These are phyloP conservation scores for Aspergillus floridensis DNA, from an alignment of 2,329 filamentous ascomycete species.

Conservation along the genomic window DNA sequence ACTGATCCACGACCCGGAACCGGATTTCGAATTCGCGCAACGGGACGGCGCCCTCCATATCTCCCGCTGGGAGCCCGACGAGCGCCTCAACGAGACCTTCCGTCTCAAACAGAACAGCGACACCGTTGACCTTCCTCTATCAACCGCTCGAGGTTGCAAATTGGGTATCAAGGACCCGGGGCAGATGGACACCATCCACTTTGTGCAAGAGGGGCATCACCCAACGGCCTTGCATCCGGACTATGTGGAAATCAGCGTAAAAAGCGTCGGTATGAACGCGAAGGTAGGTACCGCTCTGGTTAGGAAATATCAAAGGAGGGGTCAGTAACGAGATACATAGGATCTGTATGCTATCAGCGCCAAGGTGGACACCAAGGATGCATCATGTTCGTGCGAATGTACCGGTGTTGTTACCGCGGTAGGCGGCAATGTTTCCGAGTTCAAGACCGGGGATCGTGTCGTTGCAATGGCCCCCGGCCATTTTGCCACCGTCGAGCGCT, in stretches of 20 bases:
- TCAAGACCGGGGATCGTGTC: background rate
- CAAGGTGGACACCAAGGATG: background rate
- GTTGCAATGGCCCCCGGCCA: slow-evolving; percentile 3
- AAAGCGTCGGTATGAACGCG: background rate
- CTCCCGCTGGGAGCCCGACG: background rate
- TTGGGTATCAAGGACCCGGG: background rate
- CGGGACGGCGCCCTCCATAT: background rate
- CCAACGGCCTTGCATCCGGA: background rate
- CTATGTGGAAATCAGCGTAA: background rate
- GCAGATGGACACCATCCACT: background rate
- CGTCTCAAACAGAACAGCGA: background rate
- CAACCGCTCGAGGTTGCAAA: background rate
- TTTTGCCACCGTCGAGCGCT: background rate
- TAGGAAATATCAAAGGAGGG: background rate
- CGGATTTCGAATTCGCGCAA: background rate
- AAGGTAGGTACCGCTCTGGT: background rate
- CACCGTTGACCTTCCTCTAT: background rate
- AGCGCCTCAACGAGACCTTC: background rate
- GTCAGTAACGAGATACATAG: background rate
- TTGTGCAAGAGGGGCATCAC: background rate
- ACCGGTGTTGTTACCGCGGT: background rate
- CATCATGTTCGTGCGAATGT: slow-evolving; percentile 1
- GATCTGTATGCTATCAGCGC: slow-evolving; percentile 1
- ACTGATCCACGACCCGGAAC: background rate
- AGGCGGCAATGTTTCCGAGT: background rate